Base-by-base conservation (phyloP, 2,329 filamentous ascomycete genomes). In the Diaporthe citri region DNA sequence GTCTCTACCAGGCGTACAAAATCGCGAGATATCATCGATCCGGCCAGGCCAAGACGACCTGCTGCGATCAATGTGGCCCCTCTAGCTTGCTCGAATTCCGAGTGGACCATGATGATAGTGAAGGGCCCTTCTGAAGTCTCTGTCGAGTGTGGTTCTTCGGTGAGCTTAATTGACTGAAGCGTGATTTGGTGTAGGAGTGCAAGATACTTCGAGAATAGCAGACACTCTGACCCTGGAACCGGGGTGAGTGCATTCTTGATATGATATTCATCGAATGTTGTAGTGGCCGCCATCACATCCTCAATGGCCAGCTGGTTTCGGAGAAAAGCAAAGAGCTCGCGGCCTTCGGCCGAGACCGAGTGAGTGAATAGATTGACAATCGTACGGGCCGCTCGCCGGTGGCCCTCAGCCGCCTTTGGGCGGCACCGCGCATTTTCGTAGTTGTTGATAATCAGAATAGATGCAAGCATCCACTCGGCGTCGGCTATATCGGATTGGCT, bases 381-480 rank as follows among this genome's bases (percentile, higher is more conserved):
- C 12, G 60, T 66, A 20, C 60, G 60, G 10, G 60, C 60, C 6
- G 60, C 60, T n/a, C 17, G 41, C 60, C 60, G 51, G 15, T 66
- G 60, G 60, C 60, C 41, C 28, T 48, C 60, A 51, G 60, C 60
- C 28, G 28, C 60, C 12, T 48, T 31, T 1, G n/a, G 41, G 6
- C 60, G 60, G 28, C 60, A 51, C 20, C 60, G 41, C 3, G 28
- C 60, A 5, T 66, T 51, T 17, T 66, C 60, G 13, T 66, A 66
- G 20, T 66, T 66, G 20, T 66, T 66, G 41, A 66, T 34, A 28
- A 66, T n/a, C 3, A 66, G 8, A 2, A 66, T 66, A n/a, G 60
- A 66, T 4, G 60, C 60, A 10, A 66, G 41, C 60, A 66, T 66
- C 60, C 60, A 66, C 43, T 66, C 60, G 10, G 60, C 60, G 60